Evolutionary conservation across 2,329 filamentous ascomycete genomes (phyloP).

Genomic region (Capronia americana): DNA sequence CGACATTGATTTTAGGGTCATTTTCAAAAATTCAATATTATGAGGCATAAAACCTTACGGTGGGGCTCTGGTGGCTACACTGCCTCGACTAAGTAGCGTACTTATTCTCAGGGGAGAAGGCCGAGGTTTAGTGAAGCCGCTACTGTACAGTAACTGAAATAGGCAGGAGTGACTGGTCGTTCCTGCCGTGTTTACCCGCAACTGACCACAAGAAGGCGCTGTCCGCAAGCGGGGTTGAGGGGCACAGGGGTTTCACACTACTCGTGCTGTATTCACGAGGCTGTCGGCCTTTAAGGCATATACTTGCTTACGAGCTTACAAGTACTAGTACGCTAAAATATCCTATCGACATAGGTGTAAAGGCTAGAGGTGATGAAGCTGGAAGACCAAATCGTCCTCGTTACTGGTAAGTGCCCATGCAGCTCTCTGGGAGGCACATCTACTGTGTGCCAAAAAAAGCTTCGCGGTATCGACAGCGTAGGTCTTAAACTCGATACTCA

Average conservation of each 20-base stretch:
- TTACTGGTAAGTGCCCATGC: slow-evolving; percentile 28
- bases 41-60: background rate
- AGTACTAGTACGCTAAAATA: background rate
- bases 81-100: too few relatives aligned
- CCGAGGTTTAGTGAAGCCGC: too few relatives aligned
- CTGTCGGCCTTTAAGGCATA: background rate
- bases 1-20: slow-evolving; percentile 1
- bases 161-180: too few relatives aligned
- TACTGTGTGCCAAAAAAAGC: background rate
- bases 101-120: too few relatives aligned
- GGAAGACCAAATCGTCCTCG: slow-evolving; percentile 31
- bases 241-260: too few relatives aligned
- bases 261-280: background rate
- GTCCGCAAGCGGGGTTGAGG: too few relatives aligned
- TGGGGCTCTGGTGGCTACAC: background rate
- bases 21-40: background rate
- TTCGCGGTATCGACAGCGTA: background rate
- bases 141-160: too few relatives aligned
- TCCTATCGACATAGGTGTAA: background rate
- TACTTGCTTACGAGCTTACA: background rate
- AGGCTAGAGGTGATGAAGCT: slow-evolving; percentile 22
- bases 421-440: background rate
- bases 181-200: too few relatives aligned
- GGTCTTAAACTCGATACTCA: background rate
- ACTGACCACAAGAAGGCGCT: too few relatives aligned